Percentiles rank a stretch among this genome's conserved stretches.
Conservation (phyloP, 306 rosid genomes). For the Lupinus albus region DNA sequence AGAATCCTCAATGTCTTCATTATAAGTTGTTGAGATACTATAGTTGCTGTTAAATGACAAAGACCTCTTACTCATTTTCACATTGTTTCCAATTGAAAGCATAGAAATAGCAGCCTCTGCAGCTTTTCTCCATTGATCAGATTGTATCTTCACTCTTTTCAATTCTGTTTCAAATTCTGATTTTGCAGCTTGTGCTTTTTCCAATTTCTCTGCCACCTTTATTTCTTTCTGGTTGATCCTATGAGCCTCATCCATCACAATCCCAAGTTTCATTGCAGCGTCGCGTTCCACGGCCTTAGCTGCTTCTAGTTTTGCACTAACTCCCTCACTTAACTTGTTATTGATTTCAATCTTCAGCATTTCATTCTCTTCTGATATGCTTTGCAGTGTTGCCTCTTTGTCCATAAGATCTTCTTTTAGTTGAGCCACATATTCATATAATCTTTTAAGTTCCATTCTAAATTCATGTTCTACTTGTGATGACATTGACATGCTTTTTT, state of each 20-base stretch:
- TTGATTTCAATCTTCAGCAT: constrained; percentile 60
- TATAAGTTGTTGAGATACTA: constrained; percentile 45
- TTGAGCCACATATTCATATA: constrained; percentile 54
- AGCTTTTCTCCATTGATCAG: constrained; percentile 98
- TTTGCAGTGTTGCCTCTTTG: constrained; percentile 74
- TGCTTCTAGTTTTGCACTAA: constrained; percentile 55
- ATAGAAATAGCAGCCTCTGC: constrained; percentile 93
- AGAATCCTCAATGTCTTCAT: constrained; percentile 79
- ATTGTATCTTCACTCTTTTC: constrained; percentile 77
- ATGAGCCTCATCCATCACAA: constrained; percentile 72
- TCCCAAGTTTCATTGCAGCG: constrained; percentile 65
- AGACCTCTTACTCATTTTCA: constrained; percentile 68
- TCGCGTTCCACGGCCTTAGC: constrained; percentile 62
- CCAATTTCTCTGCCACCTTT: constrained; percentile 69
- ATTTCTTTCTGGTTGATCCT: constrained; percentile 56
- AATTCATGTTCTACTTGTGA: constrained; percentile 57
- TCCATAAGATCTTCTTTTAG: constrained; percentile 71
- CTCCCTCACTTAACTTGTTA: constrained; percentile 46
- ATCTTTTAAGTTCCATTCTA: constrained; percentile 52
- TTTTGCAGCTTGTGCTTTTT: constrained; percentile 69
- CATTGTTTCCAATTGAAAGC: constrained; percentile 71
- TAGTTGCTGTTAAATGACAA: constrained; percentile 73
- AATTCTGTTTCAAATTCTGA: constrained; percentile 74
- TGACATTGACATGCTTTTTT: constrained; percentile 47
- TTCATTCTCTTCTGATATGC: constrained; percentile 75